phyloP scores from a whole-genome alignment of 129 eudicot genomes.

The Escallonia herrerae region DNA sequence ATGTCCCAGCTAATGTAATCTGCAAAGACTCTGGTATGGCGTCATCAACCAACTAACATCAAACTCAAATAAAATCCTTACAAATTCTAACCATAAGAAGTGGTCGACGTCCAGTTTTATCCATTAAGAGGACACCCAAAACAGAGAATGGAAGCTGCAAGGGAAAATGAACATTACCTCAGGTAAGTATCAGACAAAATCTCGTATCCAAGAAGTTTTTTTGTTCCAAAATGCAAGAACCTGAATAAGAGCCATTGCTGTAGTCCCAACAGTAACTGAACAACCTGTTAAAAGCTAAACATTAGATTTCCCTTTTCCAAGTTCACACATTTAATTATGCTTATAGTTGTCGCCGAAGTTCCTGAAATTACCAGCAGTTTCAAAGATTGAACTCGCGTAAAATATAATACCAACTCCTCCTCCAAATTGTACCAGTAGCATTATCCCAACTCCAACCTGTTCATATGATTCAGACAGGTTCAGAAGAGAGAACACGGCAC shows the following conservation, averaged over 20 bases:
- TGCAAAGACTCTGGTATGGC: constrained; percentile 1
- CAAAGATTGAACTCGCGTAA: constrained; percentile 27
- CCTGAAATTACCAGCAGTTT: constrained; percentile 16
- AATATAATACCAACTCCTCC: constrained; percentile 24
- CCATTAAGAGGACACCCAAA: constrained; percentile 19
- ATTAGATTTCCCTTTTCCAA: neutral
- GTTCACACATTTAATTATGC: neutral
- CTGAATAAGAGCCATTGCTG: constrained; percentile 24
- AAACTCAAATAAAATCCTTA: neutral
- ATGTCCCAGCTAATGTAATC: constrained; percentile 16
- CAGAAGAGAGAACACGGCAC: neutral
- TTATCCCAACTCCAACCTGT: constrained; percentile 32
- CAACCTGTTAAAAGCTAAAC: constrained; percentile 2
- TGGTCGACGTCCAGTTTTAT: constrained; percentile 26
- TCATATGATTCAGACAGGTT: neutral
- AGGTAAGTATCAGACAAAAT: neutral
- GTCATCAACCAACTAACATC: neutral
- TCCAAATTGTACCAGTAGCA: constrained; percentile 24
- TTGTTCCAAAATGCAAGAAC: constrained; percentile 1
- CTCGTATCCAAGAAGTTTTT: neutral
- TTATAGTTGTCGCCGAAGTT: neutral
- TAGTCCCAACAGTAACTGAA: constrained; percentile 12
- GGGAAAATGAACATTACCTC: neutral
- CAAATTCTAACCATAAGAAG: constrained; percentile 25
- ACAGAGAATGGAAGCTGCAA: constrained; percentile 11